These are phyloP conservation scores for Oryza australiensis DNA, from an alignment of 176 grass and related monocot species.

Conservation along the genomic window DNA sequence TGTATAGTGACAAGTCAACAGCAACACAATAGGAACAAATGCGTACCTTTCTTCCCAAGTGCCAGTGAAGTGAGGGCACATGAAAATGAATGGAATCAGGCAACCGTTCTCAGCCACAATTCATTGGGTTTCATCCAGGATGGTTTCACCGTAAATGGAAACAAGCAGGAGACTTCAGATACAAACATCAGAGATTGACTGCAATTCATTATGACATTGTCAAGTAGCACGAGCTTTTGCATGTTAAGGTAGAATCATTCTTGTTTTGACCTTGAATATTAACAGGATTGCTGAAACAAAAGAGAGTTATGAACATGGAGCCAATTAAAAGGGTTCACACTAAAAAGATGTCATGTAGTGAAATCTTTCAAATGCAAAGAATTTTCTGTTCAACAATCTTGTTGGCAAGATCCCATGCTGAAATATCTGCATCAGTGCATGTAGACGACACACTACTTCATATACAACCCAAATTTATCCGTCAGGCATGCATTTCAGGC, in stretches of 20 bases:
- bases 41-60: slow-evolving; percentile 31
- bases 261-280: neutral
- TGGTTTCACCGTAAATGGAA: neutral
- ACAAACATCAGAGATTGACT: neutral
- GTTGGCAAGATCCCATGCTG: neutral
- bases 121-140: neutral
- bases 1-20: neutral
- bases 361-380: slow-evolving; percentile 16
- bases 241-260: slow-evolving; percentile 2
- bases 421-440: neutral
- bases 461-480: neutral
- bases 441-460: neutral
- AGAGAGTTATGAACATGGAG: neutral
- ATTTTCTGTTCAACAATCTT: neutral
- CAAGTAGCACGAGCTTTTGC: slow-evolving; percentile 30
- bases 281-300: neutral
- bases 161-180: neutral
- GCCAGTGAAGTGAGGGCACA: slow-evolving; percentile 40
- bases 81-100: slow-evolving; percentile 8
- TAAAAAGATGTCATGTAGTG: neutral
- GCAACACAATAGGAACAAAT: neutral
- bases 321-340: neutral
- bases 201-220: neutral
- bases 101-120: neutral
- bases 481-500: neutral